Base-by-base conservation (phyloP, 225 moss, liverwort and hornwort genomes). In the Thuidium tamariscinum region DNA sequence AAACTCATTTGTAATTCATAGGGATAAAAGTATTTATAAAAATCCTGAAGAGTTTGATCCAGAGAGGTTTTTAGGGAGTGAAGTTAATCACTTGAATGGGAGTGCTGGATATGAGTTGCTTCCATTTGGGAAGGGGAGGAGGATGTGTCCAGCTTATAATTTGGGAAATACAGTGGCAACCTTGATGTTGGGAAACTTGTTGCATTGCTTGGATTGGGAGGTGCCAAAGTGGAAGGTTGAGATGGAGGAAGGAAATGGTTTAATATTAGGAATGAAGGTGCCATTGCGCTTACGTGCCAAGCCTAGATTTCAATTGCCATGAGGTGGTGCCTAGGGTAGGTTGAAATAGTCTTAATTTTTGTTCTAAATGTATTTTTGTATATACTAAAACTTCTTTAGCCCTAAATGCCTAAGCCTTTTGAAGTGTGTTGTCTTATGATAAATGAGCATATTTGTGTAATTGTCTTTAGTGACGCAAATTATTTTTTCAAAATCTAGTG, bases 141-240 rank as follows among this genome's bases (percentile, higher is more conserved):
- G 90, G 52, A 88, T 93, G 80, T 94, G 95, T 63, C 87, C 83
- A 1, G 91, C 85, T 23, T 87, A 62, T 83, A 90, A 83, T 52
- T 73, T 94, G 48, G 92, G 77, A 6, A 77, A 91, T 61, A 60
- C 72, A 1, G 7, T n/a, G n/a, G n/a, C n/a, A n/a, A n/a, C n/a
- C n/a, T n/a, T n/a, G n/a, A n/a, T n/a, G n/a, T n/a, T n/a, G 61
- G 92, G 85, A 5, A 92, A 90, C 66, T 77, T 95, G 36, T 83
- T 94, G 26, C 91, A 91, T 63, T 60, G 63, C 8, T 92, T 90
- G 46, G 71, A 92, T 36, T 89, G 92, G 89, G 59, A 85, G 16
- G 59, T 91, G 22, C 91, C 85, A 4, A 19, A 42, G 3, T 46
- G 89, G 11, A 61, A 93, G 63, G 59, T 94, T 9, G 88, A 93